phyloP scores from a whole-genome alignment of 2,329 filamentous ascomycete genomes.

The Venturia asperata region DNA sequence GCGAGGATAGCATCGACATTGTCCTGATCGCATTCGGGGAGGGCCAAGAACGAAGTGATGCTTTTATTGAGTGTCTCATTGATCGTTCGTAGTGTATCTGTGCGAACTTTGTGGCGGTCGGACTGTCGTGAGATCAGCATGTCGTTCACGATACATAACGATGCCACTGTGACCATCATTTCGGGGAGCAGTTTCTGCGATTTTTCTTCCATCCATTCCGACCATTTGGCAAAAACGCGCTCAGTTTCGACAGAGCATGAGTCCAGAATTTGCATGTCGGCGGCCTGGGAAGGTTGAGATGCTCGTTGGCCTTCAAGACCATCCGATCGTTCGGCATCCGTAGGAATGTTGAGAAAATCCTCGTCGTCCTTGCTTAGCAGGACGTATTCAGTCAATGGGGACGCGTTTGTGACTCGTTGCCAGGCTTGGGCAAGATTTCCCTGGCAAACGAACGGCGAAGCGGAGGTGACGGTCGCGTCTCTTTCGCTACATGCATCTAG shows the following conservation, averaged over 20 bases:
- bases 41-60: slow-evolving; percentile 32
- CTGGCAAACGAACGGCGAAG: slow-evolving; percentile 31
- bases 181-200: slow-evolving; percentile 43
- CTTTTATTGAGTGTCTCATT: slow-evolving; percentile 26
- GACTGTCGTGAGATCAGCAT: slow-evolving; percentile 25
- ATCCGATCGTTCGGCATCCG: background rate
- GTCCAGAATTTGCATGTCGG: slow-evolving; percentile 35
- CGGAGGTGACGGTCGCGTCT: slow-evolving; percentile 25
- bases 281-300: slow-evolving; percentile 5
- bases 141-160: slow-evolving; percentile 40
- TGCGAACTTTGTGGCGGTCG: slow-evolving; percentile 24
- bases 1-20: slow-evolving; percentile 39
- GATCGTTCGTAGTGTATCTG: slow-evolving; percentile 26
- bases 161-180: slow-evolving; percentile 43
- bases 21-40: slow-evolving; percentile 35
- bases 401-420: slow-evolving; percentile 35
- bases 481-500: slow-evolving; percentile 63
- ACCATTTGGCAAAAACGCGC: slow-evolving; percentile 39
- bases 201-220: slow-evolving; percentile 35
- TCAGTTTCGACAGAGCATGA: slow-evolving; percentile 42
- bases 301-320: background rate
- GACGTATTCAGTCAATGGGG: slow-evolving; percentile 43
- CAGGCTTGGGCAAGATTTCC: slow-evolving; percentile 40
- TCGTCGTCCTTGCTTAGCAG: slow-evolving; percentile 31
- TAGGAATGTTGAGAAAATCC: background rate